Conservation (phyloP, 495 filamentous ascomycete genomes). For the Neurospora sp. region DNA sequence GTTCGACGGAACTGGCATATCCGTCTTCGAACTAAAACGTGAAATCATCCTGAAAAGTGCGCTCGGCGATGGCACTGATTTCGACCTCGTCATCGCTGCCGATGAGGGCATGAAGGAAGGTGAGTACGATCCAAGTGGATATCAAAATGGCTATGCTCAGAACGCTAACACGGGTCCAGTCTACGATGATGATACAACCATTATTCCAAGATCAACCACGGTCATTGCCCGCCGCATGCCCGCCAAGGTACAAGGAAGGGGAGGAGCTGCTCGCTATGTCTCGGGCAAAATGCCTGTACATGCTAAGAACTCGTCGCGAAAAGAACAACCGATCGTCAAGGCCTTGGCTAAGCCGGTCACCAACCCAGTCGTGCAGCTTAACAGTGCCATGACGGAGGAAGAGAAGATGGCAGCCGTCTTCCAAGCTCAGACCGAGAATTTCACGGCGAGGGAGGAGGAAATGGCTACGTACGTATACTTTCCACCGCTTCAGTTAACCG, state of each 20-base stretch:
- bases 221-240: conserved; percentile 86
- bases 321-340: conserved; percentile 43
- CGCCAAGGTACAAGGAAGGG: conserved; percentile 66
- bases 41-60: conserved; percentile 92
- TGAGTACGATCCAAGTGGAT: conserved; percentile 33
- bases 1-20: conserved; percentile 97
- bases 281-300: conserved; percentile 92
- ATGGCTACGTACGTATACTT: conserved; percentile 72
- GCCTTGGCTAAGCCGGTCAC: conserved; percentile 43
- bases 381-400: conserved; percentile 72
- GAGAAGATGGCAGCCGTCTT: conserved; percentile 87
- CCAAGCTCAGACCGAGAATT: conserved; percentile 71
- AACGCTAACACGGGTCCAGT: conserved; percentile 37
- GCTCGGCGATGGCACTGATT: conserved; percentile 91
- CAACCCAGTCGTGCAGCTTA: conserved; percentile 49
- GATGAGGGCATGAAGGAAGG: conserved; percentile 80
- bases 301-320: conserved; percentile 68
- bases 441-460: conserved; percentile 79
- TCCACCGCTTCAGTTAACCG: background rate
- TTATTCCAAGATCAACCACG: conserved; percentile 87
- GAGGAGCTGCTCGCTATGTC: conserved; percentile 89
- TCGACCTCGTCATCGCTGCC: conserved; percentile 86
- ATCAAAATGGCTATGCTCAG: background rate
- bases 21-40: conserved; percentile 95
- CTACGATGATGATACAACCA: conserved; percentile 92